Base-by-base conservation (phyloP, 768 basidiomycete genomes). In the Pilatotrama ljubarskyi region DNA sequence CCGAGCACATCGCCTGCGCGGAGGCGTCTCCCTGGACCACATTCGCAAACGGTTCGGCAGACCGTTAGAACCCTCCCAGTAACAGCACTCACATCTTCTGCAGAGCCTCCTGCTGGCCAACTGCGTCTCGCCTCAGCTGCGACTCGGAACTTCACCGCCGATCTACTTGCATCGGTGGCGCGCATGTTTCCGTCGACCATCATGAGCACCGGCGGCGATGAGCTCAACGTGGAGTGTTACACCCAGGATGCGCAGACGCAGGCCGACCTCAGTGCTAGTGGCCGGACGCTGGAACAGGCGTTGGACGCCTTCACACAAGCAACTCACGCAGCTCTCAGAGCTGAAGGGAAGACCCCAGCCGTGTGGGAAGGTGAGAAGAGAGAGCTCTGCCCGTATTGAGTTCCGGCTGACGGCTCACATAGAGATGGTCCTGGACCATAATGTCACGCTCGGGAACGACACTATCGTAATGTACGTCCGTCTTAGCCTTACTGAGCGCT, bases 381-480 rank as follows among this genome's bases (percentile, higher is more conserved):
- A 32, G 51, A 0, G 32, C 15, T 9, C 13, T 41, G 22, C 15
- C 8, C 18, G n/a, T 24, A 5, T 40, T 11, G 8, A 32, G 26
- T 10, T 8, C 36, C 2, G 7, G 43, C 13, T 36, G 24, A 24
- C n/a, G 5, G 3, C 4, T 10, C 15, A 22, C 20, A 15, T 26
- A 70, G 72, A 71, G 59, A 70, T 73, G 77, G 77, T 78, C 0
- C 65, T 80, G 11, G 64, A 64, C 3, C 71, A 75, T 61, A 71
- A 76, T 41, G 66, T 78, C 17, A 71, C 70, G 3, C 69, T 78
- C 2, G 50, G 47, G 0, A 72, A 73, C 35, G 72, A 76, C n/a
- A 74, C 86, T 0, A 66, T 88, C 32, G 82, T 85, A 38, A 76
- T 87, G 85, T 86, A 62, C 3, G 80, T 73, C 11, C 43, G 11